A percentile compares a stretch with the other conserved stretches of the same genome.
Evolutionary conservation across 495 filamentous ascomycete genomes (phyloP).

Genomic region (Daldinia loculata): DNA sequence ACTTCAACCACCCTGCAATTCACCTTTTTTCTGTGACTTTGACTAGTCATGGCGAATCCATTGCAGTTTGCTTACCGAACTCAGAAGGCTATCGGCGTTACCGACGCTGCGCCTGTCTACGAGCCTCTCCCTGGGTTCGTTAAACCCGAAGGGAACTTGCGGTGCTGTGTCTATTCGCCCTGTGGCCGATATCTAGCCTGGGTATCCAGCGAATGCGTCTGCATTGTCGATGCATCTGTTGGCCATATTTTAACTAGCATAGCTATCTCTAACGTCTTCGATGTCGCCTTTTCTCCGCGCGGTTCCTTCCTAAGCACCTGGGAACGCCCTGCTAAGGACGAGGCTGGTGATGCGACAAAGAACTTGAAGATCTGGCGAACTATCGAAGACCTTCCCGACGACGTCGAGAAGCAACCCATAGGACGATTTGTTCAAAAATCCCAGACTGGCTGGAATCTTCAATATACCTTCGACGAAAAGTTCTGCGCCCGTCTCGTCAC

Average conservation of each 20-base stretch:
- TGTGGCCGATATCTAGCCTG: conserved; percentile 95
- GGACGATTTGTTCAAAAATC: conserved; percentile 93
- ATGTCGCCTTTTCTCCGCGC: conserved; percentile 90
- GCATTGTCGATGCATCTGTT: conserved; percentile 80
- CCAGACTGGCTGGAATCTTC: conserved; percentile 95
- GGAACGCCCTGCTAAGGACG: conserved; percentile 93
- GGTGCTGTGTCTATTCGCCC: conserved; percentile 93
- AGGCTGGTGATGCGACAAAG: conserved; percentile 88
- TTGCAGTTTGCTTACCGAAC: conserved; percentile 96
- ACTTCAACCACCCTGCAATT: conserved; percentile 32
- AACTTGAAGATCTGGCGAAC: conserved; percentile 97
- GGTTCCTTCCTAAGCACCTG: conserved; percentile 95
- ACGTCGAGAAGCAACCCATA: conserved; percentile 73
- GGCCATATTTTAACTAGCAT: conserved; percentile 81
- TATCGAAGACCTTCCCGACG: conserved; percentile 63
- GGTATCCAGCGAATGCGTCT: conserved; percentile 88
- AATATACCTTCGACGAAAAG: conserved; percentile 92
- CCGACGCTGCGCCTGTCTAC: conserved; percentile 90
- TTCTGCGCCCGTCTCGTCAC: conserved; percentile 93
- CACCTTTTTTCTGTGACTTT: conserved; percentile 70
- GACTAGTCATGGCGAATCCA: conserved; percentile 86
- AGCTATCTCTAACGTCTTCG: conserved; percentile 82
- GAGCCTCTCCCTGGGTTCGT: conserved; percentile 83
- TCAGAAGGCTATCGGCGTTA: conserved; percentile 92
- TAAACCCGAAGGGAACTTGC: conserved; percentile 90